Evolutionary conservation across 805 yeast genomes (phyloP).

Genomic region (Maudiozyma pseudohumilis): DNA sequence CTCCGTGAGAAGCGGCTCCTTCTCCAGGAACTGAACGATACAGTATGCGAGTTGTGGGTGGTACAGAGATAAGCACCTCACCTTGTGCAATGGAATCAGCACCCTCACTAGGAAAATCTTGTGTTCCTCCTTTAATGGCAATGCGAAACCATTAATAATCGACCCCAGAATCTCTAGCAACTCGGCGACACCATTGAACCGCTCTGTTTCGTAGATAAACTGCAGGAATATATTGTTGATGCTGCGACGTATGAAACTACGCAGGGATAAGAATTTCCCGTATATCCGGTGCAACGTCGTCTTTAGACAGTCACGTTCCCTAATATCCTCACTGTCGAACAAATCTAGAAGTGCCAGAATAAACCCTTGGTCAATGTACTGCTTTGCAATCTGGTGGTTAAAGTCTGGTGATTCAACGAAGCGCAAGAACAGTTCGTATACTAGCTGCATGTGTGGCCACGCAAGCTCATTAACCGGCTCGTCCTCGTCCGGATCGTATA

Average conservation of each 20-base stretch:
- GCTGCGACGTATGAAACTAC: slow-evolving; percentile 85
- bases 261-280: slow-evolving; percentile 82
- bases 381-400: slow-evolving; percentile 86
- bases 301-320: slow-evolving; percentile 90
- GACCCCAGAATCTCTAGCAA: slow-evolving; percentile 90
- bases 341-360: slow-evolving; percentile 72
- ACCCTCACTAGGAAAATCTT: slow-evolving; percentile 81
- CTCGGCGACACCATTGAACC: slow-evolving; percentile 94
- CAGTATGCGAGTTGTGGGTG: slow-evolving; percentile 97
- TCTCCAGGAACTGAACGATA: slow-evolving; percentile 90
- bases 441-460: slow-evolving; percentile 98
- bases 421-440: slow-evolving; percentile 85
- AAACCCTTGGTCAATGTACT: slow-evolving; percentile 85
- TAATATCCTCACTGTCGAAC: slow-evolving; percentile 92
- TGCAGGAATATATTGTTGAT: slow-evolving; percentile 88
- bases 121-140: slow-evolving; percentile 95
- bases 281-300: slow-evolving; percentile 93
- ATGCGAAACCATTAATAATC: slow-evolving; percentile 94
- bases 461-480: slow-evolving; percentile 94
- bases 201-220: slow-evolving; percentile 88
- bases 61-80: slow-evolving; percentile 75
- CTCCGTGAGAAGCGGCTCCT: slow-evolving; percentile 84
- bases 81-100: slow-evolving; percentile 86
- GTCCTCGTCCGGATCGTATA: slow-evolving; percentile 96
- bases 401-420: slow-evolving; percentile 93